Percentiles rank a stretch among this genome's conserved stretches.
These are phyloP conservation scores for Tetraselmis chui DNA, from an alignment of 139 green algal species.

Conservation along the genomic window DNA sequence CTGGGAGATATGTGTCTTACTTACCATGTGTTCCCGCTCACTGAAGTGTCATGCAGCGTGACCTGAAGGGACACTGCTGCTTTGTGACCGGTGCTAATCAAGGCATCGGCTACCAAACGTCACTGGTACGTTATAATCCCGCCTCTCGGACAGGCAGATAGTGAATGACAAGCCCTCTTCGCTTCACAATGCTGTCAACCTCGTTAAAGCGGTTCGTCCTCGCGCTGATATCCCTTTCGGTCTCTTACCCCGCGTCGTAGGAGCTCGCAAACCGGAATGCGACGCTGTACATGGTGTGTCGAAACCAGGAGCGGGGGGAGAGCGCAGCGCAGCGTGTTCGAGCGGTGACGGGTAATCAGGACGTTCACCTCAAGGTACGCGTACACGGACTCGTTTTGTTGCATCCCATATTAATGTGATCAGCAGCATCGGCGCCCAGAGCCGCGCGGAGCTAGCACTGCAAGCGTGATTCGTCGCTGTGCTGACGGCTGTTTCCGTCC, in stretches of 20 bases:
- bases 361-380: slow-evolving; percentile 44
- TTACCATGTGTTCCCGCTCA: neutral
- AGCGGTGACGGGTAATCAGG: slow-evolving; percentile 31
- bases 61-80: slow-evolving; percentile 34
- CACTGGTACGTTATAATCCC: slow-evolving; percentile 9
- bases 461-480: neutral
- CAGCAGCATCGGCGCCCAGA: neutral
- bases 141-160: neutral
- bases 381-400: neutral
- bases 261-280: slow-evolving; percentile 37
- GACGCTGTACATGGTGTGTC: slow-evolving; percentile 56
- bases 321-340: slow-evolving; percentile 33
- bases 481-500: neutral
- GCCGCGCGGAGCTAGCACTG: neutral
- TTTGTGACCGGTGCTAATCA: slow-evolving; percentile 62
- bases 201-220: no score
- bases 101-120: slow-evolving; percentile 46
- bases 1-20: neutral
- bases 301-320: slow-evolving; percentile 39
- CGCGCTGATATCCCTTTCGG: neutral
- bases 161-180: neutral
- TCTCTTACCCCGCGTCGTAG: slow-evolving; percentile 3
- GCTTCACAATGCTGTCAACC: no score
- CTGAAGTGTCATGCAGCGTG: slow-evolving; percentile 26
- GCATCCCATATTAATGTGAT: neutral